Evolutionary conservation across 768 basidiomycete species (phyloP).

Genomic region (Psilocybe subaeruginosa): DNA sequence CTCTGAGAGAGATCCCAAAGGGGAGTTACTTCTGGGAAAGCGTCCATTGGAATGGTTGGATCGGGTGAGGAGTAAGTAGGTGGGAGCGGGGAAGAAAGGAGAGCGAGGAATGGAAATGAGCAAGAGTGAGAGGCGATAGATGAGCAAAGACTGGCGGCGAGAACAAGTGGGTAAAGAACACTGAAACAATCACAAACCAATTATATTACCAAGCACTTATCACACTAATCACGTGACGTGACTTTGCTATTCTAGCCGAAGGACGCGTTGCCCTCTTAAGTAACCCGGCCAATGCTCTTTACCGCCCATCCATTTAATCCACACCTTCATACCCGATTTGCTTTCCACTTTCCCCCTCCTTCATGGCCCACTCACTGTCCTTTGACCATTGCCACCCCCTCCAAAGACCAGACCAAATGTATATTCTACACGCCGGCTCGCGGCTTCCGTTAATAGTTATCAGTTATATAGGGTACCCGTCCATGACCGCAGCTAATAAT

Average conservation of each 20-base stretch:
- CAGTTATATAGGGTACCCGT: background rate
- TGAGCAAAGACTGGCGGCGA: background rate
- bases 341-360: background rate
- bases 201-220: slow-evolving; percentile 22
- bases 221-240: slow-evolving; percentile 11
- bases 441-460: background rate
- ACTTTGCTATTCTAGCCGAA: background rate
- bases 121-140: background rate
- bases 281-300: background rate
- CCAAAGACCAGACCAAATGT: too few species aligned
- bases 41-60: slow-evolving; percentile 45
- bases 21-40: slow-evolving; percentile 46
- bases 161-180: background rate
- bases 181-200: slow-evolving; percentile 9
- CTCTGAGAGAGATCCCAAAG: slow-evolving; percentile 74
- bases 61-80: background rate
- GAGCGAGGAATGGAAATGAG: background rate
- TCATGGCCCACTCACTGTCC: too few species aligned
- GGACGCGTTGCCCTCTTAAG: slow-evolving; percentile 8
- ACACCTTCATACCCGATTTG: background rate
- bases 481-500: slow-evolving; percentile 1
- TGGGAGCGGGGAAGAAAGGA: background rate
- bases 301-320: background rate
- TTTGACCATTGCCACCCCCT: too few species aligned
- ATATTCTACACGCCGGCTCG: background rate